Conservation (phyloP, 305 asterid species). For the Solanum hybrid region DNA sequence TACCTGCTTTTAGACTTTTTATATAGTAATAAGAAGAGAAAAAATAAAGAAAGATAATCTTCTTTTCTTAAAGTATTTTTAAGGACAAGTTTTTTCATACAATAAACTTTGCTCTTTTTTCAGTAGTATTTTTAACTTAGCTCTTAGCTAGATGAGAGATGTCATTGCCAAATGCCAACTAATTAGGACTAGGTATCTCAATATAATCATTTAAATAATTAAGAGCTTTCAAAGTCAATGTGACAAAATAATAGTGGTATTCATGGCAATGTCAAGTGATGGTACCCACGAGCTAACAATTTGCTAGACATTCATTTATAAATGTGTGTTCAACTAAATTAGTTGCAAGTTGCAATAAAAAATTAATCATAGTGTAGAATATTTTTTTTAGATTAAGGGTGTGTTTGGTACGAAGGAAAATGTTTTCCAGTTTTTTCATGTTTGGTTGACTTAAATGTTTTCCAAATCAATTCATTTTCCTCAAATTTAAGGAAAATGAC, state of each 20-base stretch:
- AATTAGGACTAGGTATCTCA: background rate
- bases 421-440: too few species aligned
- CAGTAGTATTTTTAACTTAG: background rate
- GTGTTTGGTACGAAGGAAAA: too few species aligned
- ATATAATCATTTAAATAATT: background rate
- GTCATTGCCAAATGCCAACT: background rate
- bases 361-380: background rate
- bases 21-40: too few species aligned
- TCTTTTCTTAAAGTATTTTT: background rate
- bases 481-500: too few species aligned
- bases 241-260: background rate
- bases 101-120: background rate
- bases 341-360: background rate
- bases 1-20: too few species aligned
- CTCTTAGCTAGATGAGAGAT: background rate
- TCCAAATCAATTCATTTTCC: too few species aligned
- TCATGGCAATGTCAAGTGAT: background rate
- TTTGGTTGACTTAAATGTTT: too few species aligned
- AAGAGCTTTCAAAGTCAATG: background rate
- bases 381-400: background rate
- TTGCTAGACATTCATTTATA: background rate
- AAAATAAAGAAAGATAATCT: background rate
- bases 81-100: background rate
- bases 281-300: background rate
- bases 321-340: background rate